Evolutionary conservation across 345 rosid genomes (phyloP), one percentile per base, ranked within the genome.

Genomic region (Luvunga scandens): DNA sequence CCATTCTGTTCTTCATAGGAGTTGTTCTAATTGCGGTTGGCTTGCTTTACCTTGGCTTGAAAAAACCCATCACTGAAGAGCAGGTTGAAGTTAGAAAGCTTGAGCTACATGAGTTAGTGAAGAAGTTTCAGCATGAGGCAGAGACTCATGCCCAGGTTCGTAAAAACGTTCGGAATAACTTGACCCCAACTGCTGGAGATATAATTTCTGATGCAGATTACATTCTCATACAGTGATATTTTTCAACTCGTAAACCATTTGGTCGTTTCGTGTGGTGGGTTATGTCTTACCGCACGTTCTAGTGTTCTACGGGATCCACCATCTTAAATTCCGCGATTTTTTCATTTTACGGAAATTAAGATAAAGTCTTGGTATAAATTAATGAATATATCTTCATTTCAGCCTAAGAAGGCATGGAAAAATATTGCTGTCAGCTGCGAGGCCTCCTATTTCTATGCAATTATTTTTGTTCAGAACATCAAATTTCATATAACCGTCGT

Each of bases 101-200:
- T 84, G 98, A 96, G 83, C 82, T 96, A 75, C 91, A 92, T 81
- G 92, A 92, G 72, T 79, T 96, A 72, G 98, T 96, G 10, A 94
- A 89, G 86, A 85, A 84, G 88, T 92, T 96, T 83, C 97, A 96
- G 86, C 97, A 90, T n/a, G 99, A 96, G 79, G 99, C 98, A 21
- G 99, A 96, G 90, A 86, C 91, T 34, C 99, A 96, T 80, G 99
- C 94, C 21, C 99, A 94, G 76, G 89, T 96, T 78, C 81, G 90
- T 39, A 86, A 85, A 71, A 69, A 10, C 57, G 73, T 75, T 38
- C 79, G 97, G 53, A 89, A 67, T 71, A 96, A 86, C 82, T 80
- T 92, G 62, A 84, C 97, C 27, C 99, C 99, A 28, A 93, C 99
- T 12, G 81, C 95, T 25, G 96, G 94, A 78, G 99, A 93, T 73